These are phyloP conservation scores for Isatis tinctoria DNA, from an alignment of 345 rosid genomes.

Conservation along the genomic window DNA sequence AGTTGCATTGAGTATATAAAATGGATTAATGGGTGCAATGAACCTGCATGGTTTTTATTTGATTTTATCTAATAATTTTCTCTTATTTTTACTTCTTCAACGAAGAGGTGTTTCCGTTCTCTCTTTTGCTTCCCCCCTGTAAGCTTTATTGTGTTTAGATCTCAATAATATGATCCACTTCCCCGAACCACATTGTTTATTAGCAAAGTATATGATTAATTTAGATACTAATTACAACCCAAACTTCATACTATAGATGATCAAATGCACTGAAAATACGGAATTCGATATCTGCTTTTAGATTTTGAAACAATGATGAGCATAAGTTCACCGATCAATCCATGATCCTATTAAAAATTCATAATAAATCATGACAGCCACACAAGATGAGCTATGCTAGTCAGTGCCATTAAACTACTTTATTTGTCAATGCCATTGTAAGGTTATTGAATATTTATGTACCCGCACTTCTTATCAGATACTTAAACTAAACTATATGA, in stretches of 20 bases:
- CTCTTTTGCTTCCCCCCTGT: background rate
- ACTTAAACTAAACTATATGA: background rate
- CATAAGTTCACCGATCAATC: conserved; percentile 4
- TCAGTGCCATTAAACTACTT: conserved; percentile 6
- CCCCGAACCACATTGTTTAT: conserved; percentile 3
- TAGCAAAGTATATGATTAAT: conserved; percentile 1
- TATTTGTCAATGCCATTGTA: background rate
- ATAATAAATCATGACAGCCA: conserved; percentile 11
- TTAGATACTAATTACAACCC: background rate
- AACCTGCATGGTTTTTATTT: too few relatives aligned
- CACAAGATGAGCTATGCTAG: background rate
- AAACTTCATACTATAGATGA: background rate
- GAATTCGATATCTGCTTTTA: conserved; percentile 12
- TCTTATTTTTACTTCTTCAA: too few relatives aligned
- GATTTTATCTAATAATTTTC: too few relatives aligned
- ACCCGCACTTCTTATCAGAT: background rate
- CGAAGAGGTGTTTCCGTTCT: too few relatives aligned
- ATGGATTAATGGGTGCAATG: too few relatives aligned
- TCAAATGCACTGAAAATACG: background rate
- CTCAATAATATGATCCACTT: conserved; percentile 19
- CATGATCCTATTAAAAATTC: background rate
- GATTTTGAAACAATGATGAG: conserved; percentile 23
- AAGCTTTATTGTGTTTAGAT: background rate
- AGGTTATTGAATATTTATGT: background rate
- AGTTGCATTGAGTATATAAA: too few relatives aligned